Evolutionary conservation across 345 rosid genomes (phyloP).

Genomic region (Noccaea bulbosa): DNA sequence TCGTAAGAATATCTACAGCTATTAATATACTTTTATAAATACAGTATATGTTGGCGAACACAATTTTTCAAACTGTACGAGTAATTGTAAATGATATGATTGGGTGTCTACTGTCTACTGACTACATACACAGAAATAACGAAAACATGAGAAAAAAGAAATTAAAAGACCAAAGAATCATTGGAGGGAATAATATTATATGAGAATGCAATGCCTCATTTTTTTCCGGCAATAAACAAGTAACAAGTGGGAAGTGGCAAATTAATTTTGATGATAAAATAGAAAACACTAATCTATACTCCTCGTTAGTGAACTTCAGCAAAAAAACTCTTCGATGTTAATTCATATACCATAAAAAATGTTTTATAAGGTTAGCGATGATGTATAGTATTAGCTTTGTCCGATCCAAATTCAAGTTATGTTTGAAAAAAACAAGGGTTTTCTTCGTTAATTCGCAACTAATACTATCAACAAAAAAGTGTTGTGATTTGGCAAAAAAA

Average conservation of each 20-base stretch:
- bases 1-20: background rate
- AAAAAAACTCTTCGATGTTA: no score
- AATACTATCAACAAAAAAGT: background rate
- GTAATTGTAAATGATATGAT: slow-evolving; percentile 17
- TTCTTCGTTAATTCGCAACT: background rate
- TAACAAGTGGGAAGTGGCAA: slow-evolving; percentile 40
- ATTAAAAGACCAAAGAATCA: background rate
- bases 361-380: background rate
- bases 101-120: background rate
- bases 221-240: slow-evolving; percentile 21
- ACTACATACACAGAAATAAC: background rate
- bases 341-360: no score
- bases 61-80: background rate
- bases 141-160: background rate
- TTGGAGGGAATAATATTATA: background rate
- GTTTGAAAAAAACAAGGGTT: background rate
- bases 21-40: background rate
- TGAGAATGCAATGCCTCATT: slow-evolving; percentile 23
- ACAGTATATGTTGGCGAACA: background rate
- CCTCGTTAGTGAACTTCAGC: no score
- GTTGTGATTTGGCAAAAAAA: no score
- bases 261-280: slow-evolving; percentile 9
- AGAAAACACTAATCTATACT: background rate
- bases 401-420: background rate
- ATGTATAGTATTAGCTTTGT: background rate